phyloP scores from a whole-genome alignment of 805 yeast genomes.

The Jamesozyma lodderae region DNA sequence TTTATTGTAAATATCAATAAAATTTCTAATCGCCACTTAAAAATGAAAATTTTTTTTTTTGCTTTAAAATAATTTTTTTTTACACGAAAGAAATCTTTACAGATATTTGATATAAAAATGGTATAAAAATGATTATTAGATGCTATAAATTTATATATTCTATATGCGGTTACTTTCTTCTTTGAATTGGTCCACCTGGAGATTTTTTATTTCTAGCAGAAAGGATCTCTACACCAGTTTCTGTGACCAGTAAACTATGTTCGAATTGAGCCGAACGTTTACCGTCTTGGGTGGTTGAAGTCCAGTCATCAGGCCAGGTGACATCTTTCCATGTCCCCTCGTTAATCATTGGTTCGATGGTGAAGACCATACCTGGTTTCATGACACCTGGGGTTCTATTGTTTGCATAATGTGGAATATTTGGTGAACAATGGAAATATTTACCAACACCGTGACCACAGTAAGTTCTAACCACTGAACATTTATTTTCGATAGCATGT shows the following conservation, averaged over 20 bases:
- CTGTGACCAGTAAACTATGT: slow-evolving; percentile 87
- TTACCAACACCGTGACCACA: slow-evolving; percentile 90
- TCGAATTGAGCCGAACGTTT: slow-evolving; percentile 88
- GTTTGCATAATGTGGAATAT: slow-evolving; percentile 86
- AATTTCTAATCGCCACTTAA: neutral
- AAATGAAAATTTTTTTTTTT: neutral
- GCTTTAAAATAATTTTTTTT: too few species aligned
- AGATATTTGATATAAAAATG: too few species aligned
- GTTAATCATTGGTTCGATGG: slow-evolving; percentile 96
- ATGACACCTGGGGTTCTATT: slow-evolving; percentile 91
- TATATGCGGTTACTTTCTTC: slow-evolving; percentile 34
- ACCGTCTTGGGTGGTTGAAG: slow-evolving; percentile 86
- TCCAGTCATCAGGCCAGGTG: slow-evolving; percentile 98
- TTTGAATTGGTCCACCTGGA: slow-evolving; percentile 79
- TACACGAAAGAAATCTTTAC: too few species aligned
- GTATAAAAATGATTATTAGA: too few species aligned
- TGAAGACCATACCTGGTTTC: slow-evolving; percentile 93
- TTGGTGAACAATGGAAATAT: slow-evolving; percentile 86
- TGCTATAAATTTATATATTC: neutral
- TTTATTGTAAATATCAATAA: too few species aligned
- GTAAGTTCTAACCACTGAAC: slow-evolving; percentile 83
- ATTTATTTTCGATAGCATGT: slow-evolving; percentile 67
- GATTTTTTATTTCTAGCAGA: slow-evolving; percentile 71
- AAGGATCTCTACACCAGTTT: slow-evolving; percentile 83
- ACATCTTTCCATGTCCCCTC: slow-evolving; percentile 72